Conservation (phyloP, 1,284 basidiomycete species). For the Irpex lacteus region DNA sequence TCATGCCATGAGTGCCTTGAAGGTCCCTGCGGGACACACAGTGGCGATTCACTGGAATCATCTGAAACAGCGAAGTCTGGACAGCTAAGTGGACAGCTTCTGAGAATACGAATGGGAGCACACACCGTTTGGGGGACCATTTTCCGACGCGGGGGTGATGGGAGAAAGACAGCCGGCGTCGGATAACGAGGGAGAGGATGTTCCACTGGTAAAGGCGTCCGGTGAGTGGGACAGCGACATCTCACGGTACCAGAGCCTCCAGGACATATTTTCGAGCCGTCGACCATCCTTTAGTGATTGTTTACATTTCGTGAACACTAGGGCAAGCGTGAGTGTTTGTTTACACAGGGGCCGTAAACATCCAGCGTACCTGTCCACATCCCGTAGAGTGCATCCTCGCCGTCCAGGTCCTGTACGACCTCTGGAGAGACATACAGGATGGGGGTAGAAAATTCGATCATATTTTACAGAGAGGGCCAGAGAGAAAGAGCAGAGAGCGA, state of each 20-base stretch:
- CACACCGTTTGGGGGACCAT: conserved; percentile 17
- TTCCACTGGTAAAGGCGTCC: conserved; percentile 29
- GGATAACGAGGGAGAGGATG: conserved; percentile 24
- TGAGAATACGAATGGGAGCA: conserved; percentile 7
- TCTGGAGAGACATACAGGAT: conserved; percentile 64
- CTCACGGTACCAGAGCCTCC: conserved; percentile 81
- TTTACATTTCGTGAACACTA: conserved; percentile 85
- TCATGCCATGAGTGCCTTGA: conserved; percentile 29
- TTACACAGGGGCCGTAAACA: conserved; percentile 4
- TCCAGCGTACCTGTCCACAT: conserved; percentile 65
- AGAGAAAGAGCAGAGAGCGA: conserved; percentile 15
- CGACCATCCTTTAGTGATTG: conserved; percentile 73
- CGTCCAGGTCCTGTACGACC: conserved; percentile 62
- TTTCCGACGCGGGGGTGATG: conserved; percentile 33
- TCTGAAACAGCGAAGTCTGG: conserved; percentile 7
- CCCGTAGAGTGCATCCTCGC: conserved; percentile 56
- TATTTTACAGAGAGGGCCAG: conserved; percentile 23
- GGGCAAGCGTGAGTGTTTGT: conserved; percentile 9
- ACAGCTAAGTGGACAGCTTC: conserved; percentile 5
- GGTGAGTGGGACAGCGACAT: conserved; percentile 36
- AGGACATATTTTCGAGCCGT: conserved; percentile 82
- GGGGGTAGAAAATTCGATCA: conserved; percentile 58
- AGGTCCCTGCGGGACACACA: conserved; percentile 11
- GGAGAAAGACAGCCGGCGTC: conserved; percentile 25
- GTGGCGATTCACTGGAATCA: conserved; percentile 10